These are phyloP conservation scores for Colletotrichum chlorophyti DNA, from an alignment of 2,329 filamentous ascomycete species.

Conservation along the genomic window DNA sequence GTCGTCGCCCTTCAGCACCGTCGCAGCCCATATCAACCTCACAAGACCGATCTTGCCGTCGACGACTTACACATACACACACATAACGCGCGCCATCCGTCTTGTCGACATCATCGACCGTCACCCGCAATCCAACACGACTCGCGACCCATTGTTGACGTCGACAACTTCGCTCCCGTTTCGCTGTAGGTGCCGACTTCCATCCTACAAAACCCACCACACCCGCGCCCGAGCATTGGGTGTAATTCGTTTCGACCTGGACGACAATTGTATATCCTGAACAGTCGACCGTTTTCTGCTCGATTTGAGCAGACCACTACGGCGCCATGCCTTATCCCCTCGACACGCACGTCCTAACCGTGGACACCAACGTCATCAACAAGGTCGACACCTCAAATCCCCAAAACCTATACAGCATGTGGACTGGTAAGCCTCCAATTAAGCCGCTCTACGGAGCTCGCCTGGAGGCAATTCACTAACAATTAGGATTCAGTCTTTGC, in stretches of 20 bases:
- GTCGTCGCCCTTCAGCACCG: conserved; percentile 3
- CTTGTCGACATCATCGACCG: conserved; percentile 10
- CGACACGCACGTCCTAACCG: conserved; percentile 85
- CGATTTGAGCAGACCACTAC: conserved; percentile 43
- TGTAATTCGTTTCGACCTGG: conserved; percentile 31
- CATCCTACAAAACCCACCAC: neutral
- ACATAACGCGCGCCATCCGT: neutral
- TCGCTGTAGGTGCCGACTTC: conserved; percentile 19
- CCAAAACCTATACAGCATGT: conserved; percentile 95
- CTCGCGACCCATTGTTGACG: neutral
- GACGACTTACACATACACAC: neutral
- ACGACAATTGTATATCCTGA: conserved; percentile 32
- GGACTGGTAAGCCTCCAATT: conserved; percentile 76
- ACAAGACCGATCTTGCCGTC: too few relatives aligned
- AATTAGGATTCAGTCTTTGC: conserved; percentile 74
- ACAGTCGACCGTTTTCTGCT: conserved; percentile 35
- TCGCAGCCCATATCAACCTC: neutral
- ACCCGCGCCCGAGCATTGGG: neutral
- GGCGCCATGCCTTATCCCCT: conserved; percentile 81
- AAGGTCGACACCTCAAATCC: conserved; percentile 93
- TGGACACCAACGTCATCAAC: conserved; percentile 91
- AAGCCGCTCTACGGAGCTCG: conserved; percentile 19
- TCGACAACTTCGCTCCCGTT: neutral
- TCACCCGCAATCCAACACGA: neutral
- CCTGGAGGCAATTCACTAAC: conserved; percentile 33